These are phyloP conservation scores for Macrophomina pseudophaseolina DNA, from an alignment of 2,329 filamentous ascomycete species.

Conservation along the genomic window DNA sequence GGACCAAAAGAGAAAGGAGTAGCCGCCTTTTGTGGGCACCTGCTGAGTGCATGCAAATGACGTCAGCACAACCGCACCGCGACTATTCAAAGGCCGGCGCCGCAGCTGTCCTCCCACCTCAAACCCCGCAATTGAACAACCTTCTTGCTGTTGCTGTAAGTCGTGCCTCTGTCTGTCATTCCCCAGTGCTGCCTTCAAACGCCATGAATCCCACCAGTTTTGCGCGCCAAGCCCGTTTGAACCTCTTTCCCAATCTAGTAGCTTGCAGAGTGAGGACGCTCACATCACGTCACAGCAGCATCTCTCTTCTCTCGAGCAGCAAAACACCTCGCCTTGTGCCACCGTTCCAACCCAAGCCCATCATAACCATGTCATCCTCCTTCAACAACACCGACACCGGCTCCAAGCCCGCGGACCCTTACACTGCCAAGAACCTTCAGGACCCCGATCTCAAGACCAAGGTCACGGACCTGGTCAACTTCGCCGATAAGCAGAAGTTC, in stretches of 20 bases:
- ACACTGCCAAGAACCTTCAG: slow-evolving; percentile 76
- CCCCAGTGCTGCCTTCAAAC: background rate
- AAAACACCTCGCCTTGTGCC: background rate
- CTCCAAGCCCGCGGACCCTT: slow-evolving; percentile 69
- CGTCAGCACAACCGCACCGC: slow-evolving; percentile 10
- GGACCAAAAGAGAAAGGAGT: slow-evolving; percentile 13
- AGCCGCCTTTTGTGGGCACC: slow-evolving; percentile 9
- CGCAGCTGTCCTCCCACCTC: background rate
- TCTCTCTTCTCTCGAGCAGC: background rate
- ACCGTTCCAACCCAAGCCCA: background rate
- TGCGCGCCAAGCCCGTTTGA: background rate
- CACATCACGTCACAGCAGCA: slow-evolving; percentile 16
- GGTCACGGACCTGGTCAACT: slow-evolving; percentile 72
- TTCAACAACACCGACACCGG: slow-evolving; percentile 47
- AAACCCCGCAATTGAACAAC: background rate
- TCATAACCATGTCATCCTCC: slow-evolving; percentile 34
- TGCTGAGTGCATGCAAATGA: slow-evolving; percentile 6
- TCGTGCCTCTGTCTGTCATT: background rate
- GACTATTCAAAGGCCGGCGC: slow-evolving; percentile 23
- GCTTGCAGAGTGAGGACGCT: slow-evolving; percentile 1
- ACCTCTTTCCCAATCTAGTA: slow-evolving; percentile 2
- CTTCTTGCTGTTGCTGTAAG: slow-evolving; percentile 4
- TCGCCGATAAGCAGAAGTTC: slow-evolving; percentile 77
- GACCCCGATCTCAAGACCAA: slow-evolving; percentile 75
- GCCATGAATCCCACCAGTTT: background rate